Conservation (phyloP, 768 basidiomycete genomes). For the Calvatia gigantea region DNA sequence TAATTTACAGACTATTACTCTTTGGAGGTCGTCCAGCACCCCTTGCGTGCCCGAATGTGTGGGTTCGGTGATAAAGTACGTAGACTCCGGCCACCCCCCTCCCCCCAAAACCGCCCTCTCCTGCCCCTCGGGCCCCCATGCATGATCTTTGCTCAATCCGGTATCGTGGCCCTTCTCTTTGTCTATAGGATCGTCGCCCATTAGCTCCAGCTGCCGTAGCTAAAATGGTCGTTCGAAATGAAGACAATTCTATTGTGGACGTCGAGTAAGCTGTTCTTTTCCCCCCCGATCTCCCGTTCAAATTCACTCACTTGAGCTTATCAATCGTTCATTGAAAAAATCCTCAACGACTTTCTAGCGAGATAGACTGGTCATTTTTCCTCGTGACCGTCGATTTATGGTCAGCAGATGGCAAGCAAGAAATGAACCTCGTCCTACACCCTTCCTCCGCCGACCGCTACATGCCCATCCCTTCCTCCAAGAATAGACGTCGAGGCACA, state of each 20-base stretch:
- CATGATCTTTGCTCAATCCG: not conserved
- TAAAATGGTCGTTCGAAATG: conserved; percentile 71
- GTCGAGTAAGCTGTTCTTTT: conserved; percentile 59
- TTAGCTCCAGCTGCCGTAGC: conserved; percentile 89
- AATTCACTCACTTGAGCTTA: not conserved
- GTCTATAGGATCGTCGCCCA: conserved; percentile 79
- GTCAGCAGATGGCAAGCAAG: conserved; percentile 76
- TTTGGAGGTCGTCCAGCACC: conserved; percentile 84
- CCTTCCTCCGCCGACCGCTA: conserved; percentile 78
- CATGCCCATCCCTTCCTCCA: conserved; percentile 38
- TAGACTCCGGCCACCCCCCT: too few relatives aligned
- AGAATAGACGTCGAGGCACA: conserved; percentile 38
- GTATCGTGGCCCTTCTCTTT: conserved; percentile 16
- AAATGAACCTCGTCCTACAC: conserved; percentile 88
- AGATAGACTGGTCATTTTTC: conserved; percentile 85
- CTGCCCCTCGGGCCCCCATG: conserved; percentile 12
- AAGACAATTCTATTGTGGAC: conserved; percentile 65
- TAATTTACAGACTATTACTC: conserved; percentile 70
- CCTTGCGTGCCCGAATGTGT: conserved; percentile 89
- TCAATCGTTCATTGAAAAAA: not conserved
- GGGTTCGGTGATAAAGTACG: conserved; percentile 93
- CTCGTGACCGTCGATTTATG: conserved; percentile 91
- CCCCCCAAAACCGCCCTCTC: conserved; percentile 2
- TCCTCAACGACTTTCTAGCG: conserved; percentile 43
- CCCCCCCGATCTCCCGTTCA: not conserved